phyloP scores from a whole-genome alignment of 2,329 filamentous ascomycete genomes.

The Boeremia exigua region DNA sequence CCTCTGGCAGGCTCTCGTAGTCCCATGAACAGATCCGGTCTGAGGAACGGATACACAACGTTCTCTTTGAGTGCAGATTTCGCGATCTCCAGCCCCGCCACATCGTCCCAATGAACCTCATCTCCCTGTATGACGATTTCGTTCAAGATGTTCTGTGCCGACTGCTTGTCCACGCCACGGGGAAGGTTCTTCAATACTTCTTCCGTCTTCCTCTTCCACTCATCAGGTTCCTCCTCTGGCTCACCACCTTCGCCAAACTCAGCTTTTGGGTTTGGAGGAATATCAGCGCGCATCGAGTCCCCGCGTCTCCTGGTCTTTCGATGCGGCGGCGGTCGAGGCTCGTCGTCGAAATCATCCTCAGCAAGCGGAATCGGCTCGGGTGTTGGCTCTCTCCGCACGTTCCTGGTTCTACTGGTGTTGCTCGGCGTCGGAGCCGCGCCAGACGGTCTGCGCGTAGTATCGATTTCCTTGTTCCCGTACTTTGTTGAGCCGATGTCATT shows the following conservation, averaged over 20 bases:
- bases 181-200: slow-evolving; percentile 77
- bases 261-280: slow-evolving; percentile 40
- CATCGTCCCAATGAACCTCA: slow-evolving; percentile 92
- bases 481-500: slow-evolving; percentile 31
- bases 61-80: slow-evolving; percentile 93
- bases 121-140: slow-evolving; percentile 95
- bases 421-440: slow-evolving; percentile 8
- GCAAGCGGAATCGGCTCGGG: slow-evolving; percentile 29
- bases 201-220: slow-evolving; percentile 43
- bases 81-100: slow-evolving; percentile 87
- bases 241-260: slow-evolving; percentile 32
- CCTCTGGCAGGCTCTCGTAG: slow-evolving; percentile 91
- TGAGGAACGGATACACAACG: slow-evolving; percentile 94
- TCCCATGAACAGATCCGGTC: slow-evolving; percentile 94
- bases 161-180: slow-evolving; percentile 77
- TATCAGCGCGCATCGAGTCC: slow-evolving; percentile 39
- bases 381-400: slow-evolving; percentile 23
- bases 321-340: slow-evolving; percentile 28
- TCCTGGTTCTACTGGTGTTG: slow-evolving; percentile 27
- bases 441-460: slow-evolving; percentile 10
- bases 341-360: slow-evolving; percentile 28
- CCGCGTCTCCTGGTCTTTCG: slow-evolving; percentile 38
- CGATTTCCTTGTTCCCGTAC: slow-evolving; percentile 11
- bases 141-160: slow-evolving; percentile 91
- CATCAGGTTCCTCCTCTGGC: slow-evolving; percentile 38